phyloP scores from a whole-genome alignment of 768 basidiomycete genomes.

The Amanita rimosa region DNA sequence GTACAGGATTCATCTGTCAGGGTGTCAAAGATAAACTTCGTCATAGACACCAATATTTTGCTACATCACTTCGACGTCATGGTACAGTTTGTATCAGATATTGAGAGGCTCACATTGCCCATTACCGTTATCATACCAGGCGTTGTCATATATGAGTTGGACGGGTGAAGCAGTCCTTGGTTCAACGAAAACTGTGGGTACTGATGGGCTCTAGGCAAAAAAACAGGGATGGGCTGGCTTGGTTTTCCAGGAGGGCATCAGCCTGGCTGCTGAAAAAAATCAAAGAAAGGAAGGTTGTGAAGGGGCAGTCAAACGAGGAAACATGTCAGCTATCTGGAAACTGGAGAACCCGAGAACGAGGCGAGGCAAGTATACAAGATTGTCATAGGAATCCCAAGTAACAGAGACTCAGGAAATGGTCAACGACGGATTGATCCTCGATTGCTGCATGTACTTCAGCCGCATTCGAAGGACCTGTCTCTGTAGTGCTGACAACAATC shows the following conservation, averaged over 20 bases:
- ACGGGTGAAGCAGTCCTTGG: conserved; percentile 33
- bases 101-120: conserved; percentile 37
- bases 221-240: conserved; percentile 33
- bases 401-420: conserved; percentile 19
- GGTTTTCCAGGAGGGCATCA: conserved; percentile 61
- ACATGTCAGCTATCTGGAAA: conserved; percentile 49
- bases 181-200: neutral
- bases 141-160: conserved; percentile 68
- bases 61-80: conserved; percentile 56
- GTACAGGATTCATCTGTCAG: conserved; percentile 26
- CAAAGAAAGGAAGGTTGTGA: conserved; percentile 41
- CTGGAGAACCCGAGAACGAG: conserved; percentile 41
- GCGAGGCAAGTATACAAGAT: conserved; percentile 25
- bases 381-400: conserved; percentile 1
- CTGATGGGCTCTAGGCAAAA: conserved; percentile 27
- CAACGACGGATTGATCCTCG: conserved; percentile 66
- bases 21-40: conserved; percentile 35
- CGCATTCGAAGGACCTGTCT: conserved; percentile 41
- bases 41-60: conserved; percentile 75
- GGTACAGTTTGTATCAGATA: conserved; percentile 51
- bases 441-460: conserved; percentile 60
- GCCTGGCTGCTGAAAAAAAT: conserved; percentile 56
- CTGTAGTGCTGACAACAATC: conserved; percentile 60
- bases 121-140: conserved; percentile 60
- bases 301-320: conserved; percentile 52